A percentile compares a stretch with the other conserved stretches of the same genome.
Evolutionary conservation across 2,329 filamentous ascomycete species (phyloP).

Genomic region (Ilyonectria destructans): DNA sequence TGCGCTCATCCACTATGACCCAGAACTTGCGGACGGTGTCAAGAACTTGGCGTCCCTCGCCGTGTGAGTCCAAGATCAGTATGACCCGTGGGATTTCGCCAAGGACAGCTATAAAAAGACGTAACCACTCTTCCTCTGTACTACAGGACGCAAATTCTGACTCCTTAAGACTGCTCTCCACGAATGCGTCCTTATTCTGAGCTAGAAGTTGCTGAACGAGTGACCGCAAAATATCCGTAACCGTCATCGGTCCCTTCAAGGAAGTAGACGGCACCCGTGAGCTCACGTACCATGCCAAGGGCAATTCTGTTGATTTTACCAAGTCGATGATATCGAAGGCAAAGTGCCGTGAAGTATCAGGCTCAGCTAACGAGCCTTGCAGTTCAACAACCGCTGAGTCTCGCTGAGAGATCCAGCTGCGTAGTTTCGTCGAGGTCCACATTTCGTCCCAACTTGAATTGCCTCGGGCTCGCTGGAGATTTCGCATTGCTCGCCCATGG

Average conservation of each 20-base stretch:
- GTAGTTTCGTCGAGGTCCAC: constrained; percentile 29
- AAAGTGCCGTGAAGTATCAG: constrained; percentile 26
- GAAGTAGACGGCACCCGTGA: constrained; percentile 23
- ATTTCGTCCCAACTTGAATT: constrained; percentile 9
- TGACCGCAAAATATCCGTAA: constrained; percentile 14
- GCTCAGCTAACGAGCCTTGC: constrained; percentile 17
- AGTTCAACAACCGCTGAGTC: constrained; percentile 26
- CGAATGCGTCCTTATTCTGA: background rate
- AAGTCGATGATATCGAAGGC: constrained; percentile 32
- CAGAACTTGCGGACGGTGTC: constrained; percentile 22
- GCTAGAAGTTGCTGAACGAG: constrained; percentile 26
- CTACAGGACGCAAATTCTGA: constrained; percentile 24
- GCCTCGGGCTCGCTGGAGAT: constrained; percentile 23
- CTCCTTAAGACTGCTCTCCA: constrained; percentile 7
- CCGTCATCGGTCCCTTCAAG: background rate
- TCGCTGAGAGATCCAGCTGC: constrained; percentile 28
- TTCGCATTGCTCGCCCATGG: constrained; percentile 12
- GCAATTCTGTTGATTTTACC: constrained; percentile 2
- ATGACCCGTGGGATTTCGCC: constrained; percentile 14
- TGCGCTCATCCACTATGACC: constrained; percentile 7
- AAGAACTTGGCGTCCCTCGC: background rate
- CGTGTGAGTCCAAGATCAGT: constrained; percentile 26
- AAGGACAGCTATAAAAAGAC: constrained; percentile 19
- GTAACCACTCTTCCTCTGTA: constrained; percentile 22
- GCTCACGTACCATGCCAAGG: constrained; percentile 24